A percentile compares a stretch with the other conserved stretches of the same genome.
Evolutionary conservation across 2,329 filamentous ascomycete species (phyloP).

Genomic region (Arthrobotrys sinensis): DNA sequence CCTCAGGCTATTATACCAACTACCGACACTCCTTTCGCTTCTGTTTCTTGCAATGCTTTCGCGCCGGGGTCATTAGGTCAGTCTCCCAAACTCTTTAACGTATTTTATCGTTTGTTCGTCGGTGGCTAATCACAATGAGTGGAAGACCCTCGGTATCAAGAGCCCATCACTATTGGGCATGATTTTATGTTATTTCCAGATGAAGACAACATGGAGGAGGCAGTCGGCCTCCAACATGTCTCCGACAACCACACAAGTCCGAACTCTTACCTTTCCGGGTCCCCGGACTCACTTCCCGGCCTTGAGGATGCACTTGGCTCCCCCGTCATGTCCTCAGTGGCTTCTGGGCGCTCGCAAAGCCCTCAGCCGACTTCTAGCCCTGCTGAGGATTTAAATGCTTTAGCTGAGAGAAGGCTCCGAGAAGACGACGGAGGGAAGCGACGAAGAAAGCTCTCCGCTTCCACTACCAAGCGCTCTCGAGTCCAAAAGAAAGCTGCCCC

Average conservation of each 20-base stretch:
- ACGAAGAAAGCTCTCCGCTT: slow-evolving; percentile 23
- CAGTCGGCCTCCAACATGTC: neutral
- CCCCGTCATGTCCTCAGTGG: neutral
- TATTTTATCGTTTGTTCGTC: neutral
- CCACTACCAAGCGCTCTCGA: neutral
- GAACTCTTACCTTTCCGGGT: neutral
- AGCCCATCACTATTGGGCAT: neutral
- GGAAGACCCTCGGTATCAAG: neutral
- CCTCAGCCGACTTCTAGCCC: neutral
- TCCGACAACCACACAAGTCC: neutral
- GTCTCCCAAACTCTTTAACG: neutral
- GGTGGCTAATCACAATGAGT: neutral
- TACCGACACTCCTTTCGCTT: neutral
- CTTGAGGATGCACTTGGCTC: slow-evolving; percentile 33
- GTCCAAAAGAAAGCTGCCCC: slow-evolving; percentile 2
- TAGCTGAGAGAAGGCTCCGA: slow-evolving; percentile 7
- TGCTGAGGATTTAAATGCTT: slow-evolving; percentile 20
- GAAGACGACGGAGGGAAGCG: slow-evolving; percentile 25
- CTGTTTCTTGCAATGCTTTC: neutral
- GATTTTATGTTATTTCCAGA: slow-evolving; percentile 15
- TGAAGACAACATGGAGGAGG: neutral
- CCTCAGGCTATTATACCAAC: neutral
- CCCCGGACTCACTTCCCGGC: slow-evolving; percentile 4
- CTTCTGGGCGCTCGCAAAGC: neutral
- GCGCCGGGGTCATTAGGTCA: neutral